Evolutionary conservation across 2,329 filamentous ascomycete species (phyloP), one percentile per base, ranked within the genome.

Genomic region (Exophiala aquamarina): DNA sequence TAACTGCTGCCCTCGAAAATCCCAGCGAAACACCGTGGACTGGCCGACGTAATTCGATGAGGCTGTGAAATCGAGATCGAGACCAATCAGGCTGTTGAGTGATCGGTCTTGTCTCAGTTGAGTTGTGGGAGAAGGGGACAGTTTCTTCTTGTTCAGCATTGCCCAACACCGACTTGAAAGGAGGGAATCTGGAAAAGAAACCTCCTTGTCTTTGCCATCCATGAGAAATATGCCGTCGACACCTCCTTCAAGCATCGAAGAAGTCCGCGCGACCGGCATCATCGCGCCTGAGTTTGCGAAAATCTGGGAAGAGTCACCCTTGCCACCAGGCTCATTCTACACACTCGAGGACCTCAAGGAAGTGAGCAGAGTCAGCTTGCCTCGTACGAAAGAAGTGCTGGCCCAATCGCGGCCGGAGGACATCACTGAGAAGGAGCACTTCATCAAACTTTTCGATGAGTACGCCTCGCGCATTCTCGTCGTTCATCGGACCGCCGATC

Each of bases 201-300:
- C n/a, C n/a, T n/a, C n/a, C n/a, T n/a, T n/a, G n/a, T n/a, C n/a
- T n/a, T n/a, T n/a, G n/a, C n/a, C n/a, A n/a, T n/a, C n/a, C n/a
- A n/a, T n/a, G n/a, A n/a, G n/a, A 6, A 45, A 21, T 7, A 54
- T 55, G 52, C 52, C 52, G 15, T 48, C 45, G n/a, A 47, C 39
- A 20, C 44, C 41, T n/a, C 47, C 44, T 26, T 28, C 34, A 9
- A 47, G 47, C 2, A 31, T 44, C 18, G 47, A 47, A 19, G 47
- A 49, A 34, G 50, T 56, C 47, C 44, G 48, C 11, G 48, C 48
- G 9, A 56, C 54, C 14, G 44, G 34, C 1, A 40, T 14, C 14
- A 44, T 50, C 42, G 49, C 51, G 36, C 48, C 51, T 26, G 48
- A 41, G 29, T 56, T 53, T 31, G 46, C 45, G 21, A 34, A 37